Conservation (phyloP, 2,329 filamentous ascomycete species). For the Zymoseptoria passerinii region DNA sequence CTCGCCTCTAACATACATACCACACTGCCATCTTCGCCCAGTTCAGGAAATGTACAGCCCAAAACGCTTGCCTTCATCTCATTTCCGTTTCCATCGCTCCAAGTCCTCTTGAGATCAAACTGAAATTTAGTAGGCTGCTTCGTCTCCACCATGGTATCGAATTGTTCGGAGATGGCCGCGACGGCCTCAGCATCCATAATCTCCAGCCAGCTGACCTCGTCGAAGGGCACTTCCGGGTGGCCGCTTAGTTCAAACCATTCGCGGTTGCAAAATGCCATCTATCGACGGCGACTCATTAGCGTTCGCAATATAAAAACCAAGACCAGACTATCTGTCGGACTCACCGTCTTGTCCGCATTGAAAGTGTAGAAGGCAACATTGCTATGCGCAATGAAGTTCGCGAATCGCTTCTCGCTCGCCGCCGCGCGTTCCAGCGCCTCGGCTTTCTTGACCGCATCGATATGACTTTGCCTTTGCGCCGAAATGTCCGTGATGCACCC, state of each 20-base stretch:
- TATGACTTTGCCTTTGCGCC: slow-evolving; percentile 18
- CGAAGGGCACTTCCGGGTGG: slow-evolving; percentile 31
- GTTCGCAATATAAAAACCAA: not conserved
- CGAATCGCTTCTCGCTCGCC: slow-evolving; percentile 31
- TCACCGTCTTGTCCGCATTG: slow-evolving; percentile 8
- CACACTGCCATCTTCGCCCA: slow-evolving; percentile 28
- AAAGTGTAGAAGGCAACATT: slow-evolving; percentile 27
- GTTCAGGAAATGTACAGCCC: slow-evolving; percentile 16
- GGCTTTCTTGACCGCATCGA: slow-evolving; percentile 34
- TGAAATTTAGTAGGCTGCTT: slow-evolving; percentile 35
- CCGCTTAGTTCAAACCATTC: slow-evolving; percentile 43
- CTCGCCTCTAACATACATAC: slow-evolving; percentile 1
- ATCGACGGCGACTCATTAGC: not conserved
- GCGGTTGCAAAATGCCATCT: slow-evolving; percentile 37
- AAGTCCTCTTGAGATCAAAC: slow-evolving; percentile 29
- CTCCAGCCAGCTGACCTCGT: slow-evolving; percentile 37
- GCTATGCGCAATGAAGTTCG: slow-evolving; percentile 27
- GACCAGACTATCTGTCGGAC: not conserved
- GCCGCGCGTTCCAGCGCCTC: slow-evolving; percentile 33
- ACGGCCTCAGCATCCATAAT: slow-evolving; percentile 4
- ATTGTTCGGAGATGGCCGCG: slow-evolving; percentile 1
- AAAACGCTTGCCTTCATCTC: slow-evolving; percentile 12
- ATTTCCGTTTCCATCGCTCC: slow-evolving; percentile 18
- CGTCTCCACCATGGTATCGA: slow-evolving; percentile 4
- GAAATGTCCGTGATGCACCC: slow-evolving; percentile 23